A percentile compares a stretch with the other conserved stretches of the same genome.
These are phyloP conservation scores for Trametes punicea DNA, from an alignment of 768 basidiomycete species.

Conservation along the genomic window DNA sequence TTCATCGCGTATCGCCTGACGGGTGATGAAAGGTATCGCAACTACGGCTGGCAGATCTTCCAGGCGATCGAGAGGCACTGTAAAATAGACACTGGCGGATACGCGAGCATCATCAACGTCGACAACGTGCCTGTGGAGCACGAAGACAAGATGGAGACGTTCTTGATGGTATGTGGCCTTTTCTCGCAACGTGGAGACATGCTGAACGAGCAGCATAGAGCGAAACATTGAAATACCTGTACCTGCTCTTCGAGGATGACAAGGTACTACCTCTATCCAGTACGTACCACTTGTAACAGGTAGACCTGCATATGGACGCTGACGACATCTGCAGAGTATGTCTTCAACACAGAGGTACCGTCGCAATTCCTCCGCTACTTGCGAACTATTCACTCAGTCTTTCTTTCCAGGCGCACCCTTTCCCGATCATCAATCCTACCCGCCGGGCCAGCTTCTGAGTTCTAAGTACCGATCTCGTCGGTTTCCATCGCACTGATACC, in stretches of 20 bases:
- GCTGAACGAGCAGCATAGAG: constrained; percentile 44
- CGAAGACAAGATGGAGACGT: constrained; percentile 95
- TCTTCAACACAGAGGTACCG: constrained; percentile 88
- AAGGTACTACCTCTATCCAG: constrained; percentile 68
- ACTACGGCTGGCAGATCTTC: constrained; percentile 88
- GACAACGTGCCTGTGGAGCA: constrained; percentile 64
- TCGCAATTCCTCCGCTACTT: neutral
- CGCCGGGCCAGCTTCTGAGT: constrained; percentile 45
- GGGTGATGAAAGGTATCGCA: constrained; percentile 75
- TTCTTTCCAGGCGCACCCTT: constrained; percentile 52
- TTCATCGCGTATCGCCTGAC: constrained; percentile 91
- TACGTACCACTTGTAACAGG: constrained; percentile 37
- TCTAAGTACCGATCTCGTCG: no score
- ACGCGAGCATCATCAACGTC: constrained; percentile 80
- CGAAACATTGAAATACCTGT: constrained; percentile 90
- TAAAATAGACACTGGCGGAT: constrained; percentile 74
- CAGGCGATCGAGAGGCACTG: constrained; percentile 85
- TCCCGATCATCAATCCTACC: constrained; percentile 64
- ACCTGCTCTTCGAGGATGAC: constrained; percentile 77
- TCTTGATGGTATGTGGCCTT: constrained; percentile 65
- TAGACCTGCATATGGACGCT: constrained; percentile 7
- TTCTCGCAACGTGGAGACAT: neutral
- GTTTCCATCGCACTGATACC: neutral
- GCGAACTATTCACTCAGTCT: neutral
- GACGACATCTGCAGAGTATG: constrained; percentile 53